Conservation (phyloP, 73 alveolate genomes). For the Tetrahymena malaccensis region DNA sequence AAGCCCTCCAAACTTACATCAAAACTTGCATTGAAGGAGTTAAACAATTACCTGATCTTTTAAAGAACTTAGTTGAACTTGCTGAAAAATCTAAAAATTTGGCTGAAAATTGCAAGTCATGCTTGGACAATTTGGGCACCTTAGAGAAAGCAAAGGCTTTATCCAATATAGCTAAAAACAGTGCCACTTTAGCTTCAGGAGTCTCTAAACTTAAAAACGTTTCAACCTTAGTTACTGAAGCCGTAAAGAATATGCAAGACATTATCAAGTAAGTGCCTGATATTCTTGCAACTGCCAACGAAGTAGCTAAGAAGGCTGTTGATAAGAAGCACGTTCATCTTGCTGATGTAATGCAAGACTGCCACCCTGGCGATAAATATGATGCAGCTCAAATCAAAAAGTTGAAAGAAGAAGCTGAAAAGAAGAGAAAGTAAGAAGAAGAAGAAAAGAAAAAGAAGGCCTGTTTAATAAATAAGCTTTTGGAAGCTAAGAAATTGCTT, state of each 20-base stretch:
- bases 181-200: neutral
- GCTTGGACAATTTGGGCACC: neutral
- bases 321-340: neutral
- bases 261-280: neutral
- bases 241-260: neutral
- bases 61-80: neutral
- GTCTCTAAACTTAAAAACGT: neutral
- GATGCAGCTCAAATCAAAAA: neutral
- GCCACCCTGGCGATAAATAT: neutral
- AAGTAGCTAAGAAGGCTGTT: neutral
- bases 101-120: neutral
- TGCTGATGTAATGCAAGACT: neutral
- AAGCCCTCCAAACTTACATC: neutral
- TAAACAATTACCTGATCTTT: neutral
- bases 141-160: neutral
- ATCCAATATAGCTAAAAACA: neutral
- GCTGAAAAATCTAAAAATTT: neutral
- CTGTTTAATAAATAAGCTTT: neutral
- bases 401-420: neutral
- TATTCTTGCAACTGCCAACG: neutral
- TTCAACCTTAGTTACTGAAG: neutral
- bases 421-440: neutral
- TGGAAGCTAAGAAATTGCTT: neutral
- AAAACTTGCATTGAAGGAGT: neutral
- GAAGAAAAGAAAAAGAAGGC: neutral